Evolutionary conservation across 108 stramenopile genomes (phyloP).

Genomic region (Chaetoceros tenuissimus): DNA sequence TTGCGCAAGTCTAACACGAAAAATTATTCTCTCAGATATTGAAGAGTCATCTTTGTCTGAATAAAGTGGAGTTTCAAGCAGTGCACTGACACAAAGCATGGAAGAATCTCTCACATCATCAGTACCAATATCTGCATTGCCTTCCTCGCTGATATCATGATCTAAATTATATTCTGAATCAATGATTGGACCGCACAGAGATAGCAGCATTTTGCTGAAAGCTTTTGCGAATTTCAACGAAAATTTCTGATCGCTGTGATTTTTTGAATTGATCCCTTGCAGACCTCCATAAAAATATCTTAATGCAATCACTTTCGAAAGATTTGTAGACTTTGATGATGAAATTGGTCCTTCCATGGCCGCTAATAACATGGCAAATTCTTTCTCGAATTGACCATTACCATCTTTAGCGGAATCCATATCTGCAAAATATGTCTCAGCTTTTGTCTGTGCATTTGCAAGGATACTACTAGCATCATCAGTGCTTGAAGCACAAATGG

Average conservation of each 20-base stretch:
- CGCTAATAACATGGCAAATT: background rate
- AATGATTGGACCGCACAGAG: slow-evolving; percentile 44
- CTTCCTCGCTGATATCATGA: background rate
- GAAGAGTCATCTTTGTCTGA: slow-evolving; percentile 6
- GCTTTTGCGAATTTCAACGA: slow-evolving; percentile 12
- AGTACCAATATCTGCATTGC: background rate
- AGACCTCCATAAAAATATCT: background rate
- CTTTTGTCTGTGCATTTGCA: no score
- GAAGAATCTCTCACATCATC: slow-evolving; percentile 54
- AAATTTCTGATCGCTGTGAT: background rate
- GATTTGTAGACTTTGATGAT: background rate
- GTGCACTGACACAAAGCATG: slow-evolving; percentile 29
- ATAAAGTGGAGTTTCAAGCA: slow-evolving; percentile 14
- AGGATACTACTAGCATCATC: no score
- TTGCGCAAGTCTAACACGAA: slow-evolving; percentile 35
- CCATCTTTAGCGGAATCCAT: no score
- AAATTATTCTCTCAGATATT: slow-evolving; percentile 22
- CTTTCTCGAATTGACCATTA: no score
- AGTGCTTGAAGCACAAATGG: no score
- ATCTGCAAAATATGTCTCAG: no score
- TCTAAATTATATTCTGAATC: slow-evolving; percentile 15
- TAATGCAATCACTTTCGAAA: background rate
- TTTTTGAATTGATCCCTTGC: background rate
- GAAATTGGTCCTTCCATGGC: background rate
- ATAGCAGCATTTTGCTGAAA: slow-evolving; percentile 43